phyloP scores from a whole-genome alignment of 129 eudicot genomes.

The Helianthus tuberosus region DNA sequence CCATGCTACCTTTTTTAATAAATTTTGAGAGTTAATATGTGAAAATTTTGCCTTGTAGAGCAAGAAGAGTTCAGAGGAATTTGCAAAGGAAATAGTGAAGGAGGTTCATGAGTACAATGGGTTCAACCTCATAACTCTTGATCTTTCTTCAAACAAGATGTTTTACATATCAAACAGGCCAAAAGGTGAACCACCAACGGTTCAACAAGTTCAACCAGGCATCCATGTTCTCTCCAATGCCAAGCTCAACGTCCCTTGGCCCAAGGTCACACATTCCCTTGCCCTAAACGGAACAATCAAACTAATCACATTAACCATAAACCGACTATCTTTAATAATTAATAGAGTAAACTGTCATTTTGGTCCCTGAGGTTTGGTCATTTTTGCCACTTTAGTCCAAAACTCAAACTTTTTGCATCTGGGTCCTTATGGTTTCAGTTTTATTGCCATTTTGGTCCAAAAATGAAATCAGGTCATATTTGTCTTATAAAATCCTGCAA shows the following conservation, averaged over 20 bases:
- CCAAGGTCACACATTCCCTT: constrained; percentile 50
- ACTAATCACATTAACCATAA: neutral
- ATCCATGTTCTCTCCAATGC: constrained; percentile 72
- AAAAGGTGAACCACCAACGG: constrained; percentile 47
- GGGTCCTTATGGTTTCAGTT: too few relatives aligned
- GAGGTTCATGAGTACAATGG: constrained; percentile 79
- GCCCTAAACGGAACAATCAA: neutral
- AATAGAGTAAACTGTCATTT: too few relatives aligned
- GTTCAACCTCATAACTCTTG: constrained; percentile 72
- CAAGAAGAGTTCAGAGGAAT: constrained; percentile 61
- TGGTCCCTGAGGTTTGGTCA: too few relatives aligned
- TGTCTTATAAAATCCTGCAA: too few relatives aligned
- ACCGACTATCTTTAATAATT: neutral
- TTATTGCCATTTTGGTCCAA: too few relatives aligned
- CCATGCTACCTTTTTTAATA: neutral
- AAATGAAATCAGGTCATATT: too few relatives aligned
- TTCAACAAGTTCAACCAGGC: constrained; percentile 70
- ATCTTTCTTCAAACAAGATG: constrained; percentile 63
- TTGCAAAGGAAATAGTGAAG: constrained; percentile 60
- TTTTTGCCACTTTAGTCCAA: too few relatives aligned
- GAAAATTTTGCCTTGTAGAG: constrained; percentile 41
- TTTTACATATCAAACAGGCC: constrained; percentile 75
- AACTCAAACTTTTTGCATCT: too few relatives aligned
- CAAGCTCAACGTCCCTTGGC: constrained; percentile 80
- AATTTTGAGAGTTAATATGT: neutral